Evolutionary conservation across 2,329 filamentous ascomycete genomes (phyloP).

Genomic region (Gremmenia infestans): DNA sequence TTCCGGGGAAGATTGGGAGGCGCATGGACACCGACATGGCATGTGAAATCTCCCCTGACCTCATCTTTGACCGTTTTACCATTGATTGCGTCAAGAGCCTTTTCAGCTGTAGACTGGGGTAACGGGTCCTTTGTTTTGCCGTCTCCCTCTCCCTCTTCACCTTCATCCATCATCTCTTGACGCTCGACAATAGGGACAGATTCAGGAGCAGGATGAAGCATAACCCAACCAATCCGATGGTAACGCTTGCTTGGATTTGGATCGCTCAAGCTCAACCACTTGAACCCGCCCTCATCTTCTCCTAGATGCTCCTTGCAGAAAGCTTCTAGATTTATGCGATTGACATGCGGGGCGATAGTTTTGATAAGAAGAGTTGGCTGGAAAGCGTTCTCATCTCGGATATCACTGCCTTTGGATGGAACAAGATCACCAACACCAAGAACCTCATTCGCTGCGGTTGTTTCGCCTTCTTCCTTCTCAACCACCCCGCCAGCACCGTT

Average conservation of each 20-base stretch:
- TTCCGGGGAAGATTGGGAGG: conserved; percentile 81
- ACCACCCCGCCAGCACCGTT: conserved; percentile 79
- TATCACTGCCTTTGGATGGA: conserved; percentile 75
- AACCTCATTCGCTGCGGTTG: conserved; percentile 85
- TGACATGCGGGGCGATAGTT: conserved; percentile 94
- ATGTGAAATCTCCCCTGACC: conserved; percentile 90
- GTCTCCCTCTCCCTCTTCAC: conserved; percentile 55
- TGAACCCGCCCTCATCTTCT: conserved; percentile 86
- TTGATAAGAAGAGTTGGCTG: conserved; percentile 96
- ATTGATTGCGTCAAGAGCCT: conserved; percentile 89
- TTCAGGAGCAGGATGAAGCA: conserved; percentile 78
- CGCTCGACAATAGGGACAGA: conserved; percentile 60
- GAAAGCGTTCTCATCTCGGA: conserved; percentile 81
- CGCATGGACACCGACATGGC: conserved; percentile 93
- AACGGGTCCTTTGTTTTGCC: conserved; percentile 42
- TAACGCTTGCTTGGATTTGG: conserved; percentile 96
- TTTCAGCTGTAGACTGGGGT: conserved; percentile 64
- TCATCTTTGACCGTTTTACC: conserved; percentile 96
- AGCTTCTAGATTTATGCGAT: conserved; percentile 83
- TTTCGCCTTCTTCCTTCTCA: conserved; percentile 94
- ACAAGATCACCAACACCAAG: conserved; percentile 88
- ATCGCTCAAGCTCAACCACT: conserved; percentile 92
- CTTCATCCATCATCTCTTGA: conserved; percentile 62
- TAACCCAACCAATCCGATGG: conserved; percentile 97
- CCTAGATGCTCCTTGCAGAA: conserved; percentile 94